Conservation (phyloP, 1,284 basidiomycete genomes). For the Peniophora sp. region DNA sequence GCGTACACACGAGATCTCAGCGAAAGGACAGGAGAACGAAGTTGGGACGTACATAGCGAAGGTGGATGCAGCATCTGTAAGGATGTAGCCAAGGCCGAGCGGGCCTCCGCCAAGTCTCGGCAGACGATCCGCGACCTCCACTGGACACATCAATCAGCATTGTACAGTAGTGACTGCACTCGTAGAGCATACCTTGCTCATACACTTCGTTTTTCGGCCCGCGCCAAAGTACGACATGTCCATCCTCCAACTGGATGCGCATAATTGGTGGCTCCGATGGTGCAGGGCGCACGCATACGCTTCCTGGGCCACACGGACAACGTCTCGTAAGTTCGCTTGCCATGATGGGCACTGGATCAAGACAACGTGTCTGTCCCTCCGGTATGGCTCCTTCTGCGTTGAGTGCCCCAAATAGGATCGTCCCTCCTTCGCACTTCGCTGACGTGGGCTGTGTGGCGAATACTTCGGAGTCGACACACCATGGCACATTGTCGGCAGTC, state of each 20-base stretch:
- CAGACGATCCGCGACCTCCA: too few species aligned
- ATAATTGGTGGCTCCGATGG: conserved; percentile 5
- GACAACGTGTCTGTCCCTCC: background rate
- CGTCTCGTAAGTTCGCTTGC: conserved; percentile 22
- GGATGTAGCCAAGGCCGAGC: too few species aligned
- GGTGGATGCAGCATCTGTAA: too few species aligned
- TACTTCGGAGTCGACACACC: conserved; percentile 40
- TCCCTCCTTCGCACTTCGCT: background rate
- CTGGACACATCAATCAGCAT: too few species aligned
- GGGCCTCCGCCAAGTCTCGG: too few species aligned
- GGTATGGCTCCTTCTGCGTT: too few species aligned
- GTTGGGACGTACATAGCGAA: too few species aligned
- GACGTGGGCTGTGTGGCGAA: background rate
- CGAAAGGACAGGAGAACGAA: too few species aligned
- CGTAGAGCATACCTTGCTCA: conserved; percentile 64
- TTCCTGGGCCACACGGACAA: conserved; percentile 10
- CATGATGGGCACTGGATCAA: background rate
- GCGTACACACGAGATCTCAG: background rate
- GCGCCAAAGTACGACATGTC: conserved; percentile 51
- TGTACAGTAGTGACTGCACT: too few species aligned
- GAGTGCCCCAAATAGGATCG: too few species aligned
- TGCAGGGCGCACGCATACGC: background rate
- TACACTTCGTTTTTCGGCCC: conserved; percentile 59
- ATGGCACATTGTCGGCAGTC: conserved; percentile 30
- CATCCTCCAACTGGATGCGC: conserved; percentile 13